phyloP scores from a whole-genome alignment of 257 asterid species.

The Mentha longifolia region DNA sequence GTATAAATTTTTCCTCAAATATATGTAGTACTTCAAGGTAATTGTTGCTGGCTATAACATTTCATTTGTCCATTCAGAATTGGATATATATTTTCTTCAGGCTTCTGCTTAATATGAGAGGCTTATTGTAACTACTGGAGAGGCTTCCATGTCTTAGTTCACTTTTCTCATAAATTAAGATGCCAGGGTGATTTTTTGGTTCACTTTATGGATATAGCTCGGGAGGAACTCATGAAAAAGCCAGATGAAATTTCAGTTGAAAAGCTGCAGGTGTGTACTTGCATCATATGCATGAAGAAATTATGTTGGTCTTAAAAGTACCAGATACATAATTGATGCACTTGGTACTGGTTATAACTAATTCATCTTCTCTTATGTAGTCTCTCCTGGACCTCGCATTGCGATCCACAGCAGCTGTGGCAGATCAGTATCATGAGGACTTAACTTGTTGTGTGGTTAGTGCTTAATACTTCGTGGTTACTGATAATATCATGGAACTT shows the following conservation, averaged over 20 bases:
- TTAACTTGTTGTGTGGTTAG: constrained; percentile 93
- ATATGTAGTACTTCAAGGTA: not conserved
- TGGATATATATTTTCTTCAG: constrained; percentile 21
- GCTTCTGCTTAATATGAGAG: constrained; percentile 26
- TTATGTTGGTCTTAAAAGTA: constrained; percentile 13
- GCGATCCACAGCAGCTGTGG: constrained; percentile 95
- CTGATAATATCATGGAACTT: constrained; percentile 23
- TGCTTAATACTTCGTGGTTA: constrained; percentile 31
- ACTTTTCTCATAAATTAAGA: constrained; percentile 28
- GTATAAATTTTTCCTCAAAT: too few relatives aligned
- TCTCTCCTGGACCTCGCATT: constrained; percentile 98
- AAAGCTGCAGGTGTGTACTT: constrained; percentile 82
- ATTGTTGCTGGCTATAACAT: constrained; percentile 22
- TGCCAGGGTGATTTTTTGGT: constrained; percentile 97
- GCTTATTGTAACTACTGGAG: constrained; percentile 17
- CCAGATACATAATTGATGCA: constrained; percentile 16
- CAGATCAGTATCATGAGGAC: constrained; percentile 97
- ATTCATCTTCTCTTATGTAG: constrained; percentile 43
- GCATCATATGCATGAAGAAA: constrained; percentile 20
- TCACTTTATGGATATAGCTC: constrained; percentile 97
- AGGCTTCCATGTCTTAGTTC: constrained; percentile 27
- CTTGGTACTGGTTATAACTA: constrained; percentile 11
- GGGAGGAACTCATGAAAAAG: constrained; percentile 89
- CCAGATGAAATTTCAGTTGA: constrained; percentile 91
- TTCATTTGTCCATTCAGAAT: constrained; percentile 12